These are phyloP conservation scores for Aspergillus texensis DNA, from an alignment of 2,329 filamentous ascomycete species.

Conservation along the genomic window DNA sequence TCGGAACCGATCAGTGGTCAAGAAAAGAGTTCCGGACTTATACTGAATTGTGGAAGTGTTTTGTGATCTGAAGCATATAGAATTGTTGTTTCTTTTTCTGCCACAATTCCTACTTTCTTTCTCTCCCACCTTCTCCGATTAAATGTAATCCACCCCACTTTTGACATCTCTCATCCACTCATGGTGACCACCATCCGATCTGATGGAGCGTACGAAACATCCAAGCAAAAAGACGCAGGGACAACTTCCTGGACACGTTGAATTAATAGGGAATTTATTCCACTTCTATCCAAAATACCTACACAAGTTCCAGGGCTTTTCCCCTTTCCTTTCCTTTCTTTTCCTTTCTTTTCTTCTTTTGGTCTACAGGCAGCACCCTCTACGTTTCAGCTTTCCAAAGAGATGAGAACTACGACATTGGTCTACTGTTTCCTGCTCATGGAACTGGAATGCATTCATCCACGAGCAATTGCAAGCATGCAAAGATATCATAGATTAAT, in stretches of 20 bases:
- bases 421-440: not conserved
- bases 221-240: not conserved
- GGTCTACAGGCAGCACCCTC: not conserved
- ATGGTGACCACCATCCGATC: not conserved
- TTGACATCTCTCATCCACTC: not conserved
- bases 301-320: not conserved
- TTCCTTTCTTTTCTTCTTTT: too few species aligned
- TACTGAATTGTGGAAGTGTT: not conserved
- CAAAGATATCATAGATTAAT: conserved; percentile 21
- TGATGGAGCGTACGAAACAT: not conserved
- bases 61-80: not conserved
- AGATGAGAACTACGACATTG: not conserved
- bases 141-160: not conserved
- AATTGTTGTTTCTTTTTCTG: not conserved
- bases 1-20: not conserved
- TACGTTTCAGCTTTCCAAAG: not conserved
- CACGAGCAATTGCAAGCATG: conserved; percentile 30
- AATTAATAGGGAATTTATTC: not conserved
- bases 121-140: not conserved
- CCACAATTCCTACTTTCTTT: too few species aligned
- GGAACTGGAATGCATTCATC: not conserved
- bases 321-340: too few species aligned
- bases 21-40: not conserved
- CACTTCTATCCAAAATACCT: not conserved
- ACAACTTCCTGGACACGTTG: not conserved